Base-by-base conservation (phyloP, 2,329 filamentous ascomycete genomes). In the Aphanocladium album region DNA sequence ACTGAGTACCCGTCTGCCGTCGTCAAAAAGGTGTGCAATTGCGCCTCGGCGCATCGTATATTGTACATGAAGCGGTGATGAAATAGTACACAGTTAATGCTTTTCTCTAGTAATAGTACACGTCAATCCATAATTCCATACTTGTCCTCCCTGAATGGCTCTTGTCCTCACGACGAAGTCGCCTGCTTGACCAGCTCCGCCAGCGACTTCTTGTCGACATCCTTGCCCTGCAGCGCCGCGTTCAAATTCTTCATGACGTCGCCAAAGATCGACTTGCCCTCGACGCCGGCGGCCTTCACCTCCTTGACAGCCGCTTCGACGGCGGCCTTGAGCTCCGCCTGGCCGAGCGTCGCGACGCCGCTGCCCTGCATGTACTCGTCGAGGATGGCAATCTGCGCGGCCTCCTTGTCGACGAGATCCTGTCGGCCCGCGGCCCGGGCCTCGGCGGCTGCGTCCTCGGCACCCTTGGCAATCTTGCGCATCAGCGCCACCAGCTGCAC, bases 321-420 rank as follows among this genome's bases (percentile, higher is more conserved):
- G 12, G 84, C 67, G 2, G 70, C 71, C 68, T 77, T 77, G 21
- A 93, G 76, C 70, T 90, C 82, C 5, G 82, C 83, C 63, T 82
- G 79, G 2, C 77, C 73, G 57, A 91, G 67, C 14, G 79, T 80
- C 72, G 86, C 77, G 14, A 91, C 81, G 8, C 81, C 82, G 65
- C 84, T 84, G 62, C 75, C 77, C 8, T 79, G 78, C 4, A 84
- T 77, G 72, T 91, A 91, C 67, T 86, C 85, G 43, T 87, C 79
- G 67, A 92, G 70, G 2, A 93, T 80, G 35, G 74, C 74, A 53
- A 88, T 76, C 74, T 93, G 88, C 12, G 76, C 77, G 63, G 84
- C 77, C 76, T 93, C 89, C 75, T 89, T 89, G 60, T 85, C 83
- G 0, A 83, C 87, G 39, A 93, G 74, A 70, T 93, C 90, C 25